These are phyloP conservation scores for Pseudocercospora macadamiae DNA, from an alignment of 2,329 filamentous ascomycete genomes.

Conservation along the genomic window DNA sequence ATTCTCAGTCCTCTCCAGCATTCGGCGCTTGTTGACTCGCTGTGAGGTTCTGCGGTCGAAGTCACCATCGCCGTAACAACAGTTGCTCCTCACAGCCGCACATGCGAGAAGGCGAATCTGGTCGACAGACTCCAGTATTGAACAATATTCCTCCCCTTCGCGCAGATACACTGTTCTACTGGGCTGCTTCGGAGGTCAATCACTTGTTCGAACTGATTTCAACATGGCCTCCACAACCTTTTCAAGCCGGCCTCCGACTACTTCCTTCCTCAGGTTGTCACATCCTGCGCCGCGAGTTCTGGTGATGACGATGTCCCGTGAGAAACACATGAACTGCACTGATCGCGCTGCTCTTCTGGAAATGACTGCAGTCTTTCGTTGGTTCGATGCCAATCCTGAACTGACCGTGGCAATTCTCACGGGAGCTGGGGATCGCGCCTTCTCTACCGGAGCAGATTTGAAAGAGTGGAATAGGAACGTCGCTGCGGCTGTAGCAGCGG, in stretches of 20 bases:
- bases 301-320: conserved; percentile 55
- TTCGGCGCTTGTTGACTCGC: too few species aligned
- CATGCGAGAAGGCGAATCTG: too few species aligned
- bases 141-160: too few species aligned
- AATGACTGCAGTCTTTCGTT: conserved; percentile 52
- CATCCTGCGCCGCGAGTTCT: conserved; percentile 52
- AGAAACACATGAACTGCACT: conserved; percentile 38
- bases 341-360: conserved; percentile 47
- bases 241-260: conserved; percentile 2
- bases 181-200: too few species aligned
- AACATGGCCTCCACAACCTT: not conserved
- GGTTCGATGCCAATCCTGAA: conserved; percentile 50
- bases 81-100: too few species aligned
- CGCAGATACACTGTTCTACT: too few species aligned
- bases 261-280: conserved; percentile 37
- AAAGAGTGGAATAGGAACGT: conserved; percentile 20
- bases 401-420: conserved; percentile 34
- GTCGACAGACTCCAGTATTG: too few species aligned
- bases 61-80: too few species aligned
- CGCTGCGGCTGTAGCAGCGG: conserved; percentile 40
- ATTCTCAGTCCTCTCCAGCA: too few species aligned
- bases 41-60: too few species aligned
- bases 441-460: conserved; percentile 39
- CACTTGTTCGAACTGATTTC: too few species aligned
- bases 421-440: conserved; percentile 37